phyloP scores from a whole-genome alignment of 257 asterid species.

The Ilex aquifolium region DNA sequence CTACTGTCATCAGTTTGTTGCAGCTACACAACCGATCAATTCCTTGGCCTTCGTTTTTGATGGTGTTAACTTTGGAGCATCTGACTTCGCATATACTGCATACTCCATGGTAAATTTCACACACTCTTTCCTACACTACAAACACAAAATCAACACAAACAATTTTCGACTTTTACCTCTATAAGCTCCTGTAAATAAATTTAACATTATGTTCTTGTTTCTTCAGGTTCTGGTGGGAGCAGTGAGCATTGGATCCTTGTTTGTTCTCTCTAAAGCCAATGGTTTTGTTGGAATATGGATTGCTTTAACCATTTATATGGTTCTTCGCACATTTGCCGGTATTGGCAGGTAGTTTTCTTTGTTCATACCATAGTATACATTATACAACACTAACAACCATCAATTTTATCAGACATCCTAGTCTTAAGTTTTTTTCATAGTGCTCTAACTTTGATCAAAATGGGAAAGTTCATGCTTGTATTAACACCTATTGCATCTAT shows the following conservation, averaged over 20 bases:
- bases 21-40: slow-evolving; percentile 85
- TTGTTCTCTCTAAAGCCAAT: slow-evolving; percentile 44
- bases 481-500: not conserved
- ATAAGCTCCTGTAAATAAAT: not conserved
- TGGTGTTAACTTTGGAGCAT: slow-evolving; percentile 88
- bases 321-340: slow-evolving; percentile 71
- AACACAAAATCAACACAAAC: too few species aligned
- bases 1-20: slow-evolving; percentile 57
- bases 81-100: slow-evolving; percentile 83
- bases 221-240: slow-evolving; percentile 58
- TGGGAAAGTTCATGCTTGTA: too few species aligned
- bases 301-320: slow-evolving; percentile 81
- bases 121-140: not conserved
- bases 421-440: too few species aligned
- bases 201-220: not conserved
- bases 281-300: slow-evolving; percentile 90
- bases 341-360: slow-evolving; percentile 58
- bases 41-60: slow-evolving; percentile 86
- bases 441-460: too few species aligned
- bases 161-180: too few species aligned
- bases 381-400: too few species aligned
- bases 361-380: too few species aligned
- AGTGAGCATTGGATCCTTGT: slow-evolving; percentile 63
- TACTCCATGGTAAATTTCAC: slow-evolving; percentile 65
- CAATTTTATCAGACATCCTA: too few species aligned